Percentiles rank a stretch among this genome's conserved stretches.
phyloP scores from a whole-genome alignment of 148 eudicot species.

The Rhododendron molle region DNA sequence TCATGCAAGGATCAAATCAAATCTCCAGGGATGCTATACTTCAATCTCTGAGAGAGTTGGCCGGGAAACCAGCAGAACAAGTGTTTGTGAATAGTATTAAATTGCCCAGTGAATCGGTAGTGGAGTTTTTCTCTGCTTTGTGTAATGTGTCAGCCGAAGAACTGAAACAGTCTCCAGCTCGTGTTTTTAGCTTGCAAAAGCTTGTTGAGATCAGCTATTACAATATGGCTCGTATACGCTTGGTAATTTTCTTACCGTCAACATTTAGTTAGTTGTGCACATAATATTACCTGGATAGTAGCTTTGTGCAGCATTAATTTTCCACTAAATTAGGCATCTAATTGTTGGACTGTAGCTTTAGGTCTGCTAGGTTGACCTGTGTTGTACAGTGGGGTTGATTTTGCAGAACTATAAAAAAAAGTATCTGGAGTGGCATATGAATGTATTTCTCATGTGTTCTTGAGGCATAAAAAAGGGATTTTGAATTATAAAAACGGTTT shows the following conservation, averaged over 20 bases:
- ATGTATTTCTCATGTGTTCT: not conserved
- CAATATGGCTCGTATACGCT: constrained; percentile 97
- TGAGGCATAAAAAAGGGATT: not conserved
- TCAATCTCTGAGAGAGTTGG: constrained; percentile 78
- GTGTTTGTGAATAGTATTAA: constrained; percentile 85
- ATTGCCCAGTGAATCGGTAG: constrained; percentile 92
- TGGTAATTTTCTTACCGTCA: constrained; percentile 54
- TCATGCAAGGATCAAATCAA: constrained; percentile 95
- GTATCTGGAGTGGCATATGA: not conserved
- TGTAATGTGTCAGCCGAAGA: constrained; percentile 95
- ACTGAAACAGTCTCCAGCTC: constrained; percentile 84
- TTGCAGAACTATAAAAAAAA: not conserved
- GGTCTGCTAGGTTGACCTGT: not conserved
- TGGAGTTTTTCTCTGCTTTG: constrained; percentile 92
- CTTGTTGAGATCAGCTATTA: constrained; percentile 99
- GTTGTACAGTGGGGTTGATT: not conserved
- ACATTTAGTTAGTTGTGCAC: not conserved
- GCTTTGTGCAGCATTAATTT: not conserved
- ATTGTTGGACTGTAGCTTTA: not conserved
- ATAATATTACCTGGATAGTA: not conserved
- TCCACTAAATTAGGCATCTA: not conserved
- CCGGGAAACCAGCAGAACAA: constrained; percentile 92
- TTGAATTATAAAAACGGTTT: not conserved
- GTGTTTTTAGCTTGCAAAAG: constrained; percentile 95
- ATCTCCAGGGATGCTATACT: constrained; percentile 88